phyloP scores from a whole-genome alignment of 768 basidiomycete genomes.

The Rhizopogon rudus region DNA sequence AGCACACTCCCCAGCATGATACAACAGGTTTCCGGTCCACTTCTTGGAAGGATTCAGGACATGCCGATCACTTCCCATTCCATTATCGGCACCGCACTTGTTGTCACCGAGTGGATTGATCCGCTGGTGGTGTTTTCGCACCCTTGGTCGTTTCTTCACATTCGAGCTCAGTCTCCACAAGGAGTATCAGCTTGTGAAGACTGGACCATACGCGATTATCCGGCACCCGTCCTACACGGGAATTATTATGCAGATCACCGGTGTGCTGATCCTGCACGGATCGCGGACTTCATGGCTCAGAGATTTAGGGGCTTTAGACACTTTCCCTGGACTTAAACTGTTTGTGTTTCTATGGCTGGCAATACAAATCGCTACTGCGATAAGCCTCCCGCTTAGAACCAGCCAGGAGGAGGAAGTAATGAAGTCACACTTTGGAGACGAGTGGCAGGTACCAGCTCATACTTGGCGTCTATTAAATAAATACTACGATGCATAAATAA shows the following conservation, averaged over 20 bases:
- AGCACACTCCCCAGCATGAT: background rate
- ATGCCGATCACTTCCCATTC: slow-evolving; percentile 6
- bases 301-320: slow-evolving; percentile 2
- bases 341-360: background rate
- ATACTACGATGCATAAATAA: no score
- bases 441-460: slow-evolving; percentile 29
- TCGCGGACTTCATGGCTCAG: slow-evolving; percentile 8
- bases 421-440: slow-evolving; percentile 23
- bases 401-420: slow-evolving; percentile 25
- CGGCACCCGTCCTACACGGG: slow-evolving; percentile 2
- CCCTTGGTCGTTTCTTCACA: slow-evolving; percentile 32
- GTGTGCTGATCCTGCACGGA: background rate
- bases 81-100: slow-evolving; percentile 11
- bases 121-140: slow-evolving; percentile 28
- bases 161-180: slow-evolving; percentile 23
- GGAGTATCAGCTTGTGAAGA: slow-evolving; percentile 12
- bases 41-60: background rate
- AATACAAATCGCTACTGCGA: background rate
- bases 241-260: slow-evolving; percentile 2
- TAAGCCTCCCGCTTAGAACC: background rate
- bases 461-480: slow-evolving; percentile 23
- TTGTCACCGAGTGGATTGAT: slow-evolving; percentile 15
- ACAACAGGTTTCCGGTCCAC: background rate
- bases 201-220: slow-evolving; percentile 15
- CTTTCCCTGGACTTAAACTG: background rate